A percentile compares a stretch with the other conserved stretches of the same genome.
Conservation (phyloP, 805 yeast genomes). For the Ogataea kodamae region DNA sequence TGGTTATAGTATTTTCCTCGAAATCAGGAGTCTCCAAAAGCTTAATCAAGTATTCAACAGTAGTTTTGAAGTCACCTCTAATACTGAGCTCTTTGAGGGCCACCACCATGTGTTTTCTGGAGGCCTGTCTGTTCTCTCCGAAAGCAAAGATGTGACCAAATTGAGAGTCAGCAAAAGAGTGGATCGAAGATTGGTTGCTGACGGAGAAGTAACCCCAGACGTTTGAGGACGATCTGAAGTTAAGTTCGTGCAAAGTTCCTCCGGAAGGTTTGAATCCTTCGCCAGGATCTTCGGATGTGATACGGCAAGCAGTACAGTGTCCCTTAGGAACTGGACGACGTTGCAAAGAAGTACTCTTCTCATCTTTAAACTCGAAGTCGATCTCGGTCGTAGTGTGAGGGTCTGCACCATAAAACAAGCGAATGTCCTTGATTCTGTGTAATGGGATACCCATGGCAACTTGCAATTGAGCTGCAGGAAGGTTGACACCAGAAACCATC, state of each 20-base stretch:
- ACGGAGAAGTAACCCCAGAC: slow-evolving; percentile 99
- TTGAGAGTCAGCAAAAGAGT: slow-evolving; percentile 96
- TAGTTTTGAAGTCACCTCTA: slow-evolving; percentile 97
- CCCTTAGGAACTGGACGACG: slow-evolving; percentile 96
- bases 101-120: slow-evolving; percentile 98
- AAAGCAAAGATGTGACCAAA: slow-evolving; percentile 99
- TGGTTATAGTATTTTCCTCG: slow-evolving; percentile 93
- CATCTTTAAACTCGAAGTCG: slow-evolving; percentile 82
- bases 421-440: slow-evolving; percentile 89
- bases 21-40: slow-evolving; percentile 94
- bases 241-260: slow-evolving; percentile 93
- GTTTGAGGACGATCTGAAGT: slow-evolving; percentile 93
- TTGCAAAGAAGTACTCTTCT: slow-evolving; percentile 70
- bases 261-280: slow-evolving; percentile 99
- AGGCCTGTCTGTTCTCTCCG: slow-evolving; percentile 97
- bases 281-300: slow-evolving; percentile 98
- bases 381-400: slow-evolving; percentile 88
- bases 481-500: slow-evolving; percentile 97
- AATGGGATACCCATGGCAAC: slow-evolving; percentile 99
- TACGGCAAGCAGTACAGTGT: slow-evolving; percentile 98
- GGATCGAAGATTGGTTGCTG: slow-evolving; percentile 93
- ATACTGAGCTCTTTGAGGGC: slow-evolving; percentile 94
- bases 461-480: slow-evolving; percentile 98
- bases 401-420: slow-evolving; percentile 91
- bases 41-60: slow-evolving; percentile 94